Evolutionary conservation across 2,329 filamentous ascomycete species (phyloP).

Genomic region (Aspergillus novofumigatus): DNA sequence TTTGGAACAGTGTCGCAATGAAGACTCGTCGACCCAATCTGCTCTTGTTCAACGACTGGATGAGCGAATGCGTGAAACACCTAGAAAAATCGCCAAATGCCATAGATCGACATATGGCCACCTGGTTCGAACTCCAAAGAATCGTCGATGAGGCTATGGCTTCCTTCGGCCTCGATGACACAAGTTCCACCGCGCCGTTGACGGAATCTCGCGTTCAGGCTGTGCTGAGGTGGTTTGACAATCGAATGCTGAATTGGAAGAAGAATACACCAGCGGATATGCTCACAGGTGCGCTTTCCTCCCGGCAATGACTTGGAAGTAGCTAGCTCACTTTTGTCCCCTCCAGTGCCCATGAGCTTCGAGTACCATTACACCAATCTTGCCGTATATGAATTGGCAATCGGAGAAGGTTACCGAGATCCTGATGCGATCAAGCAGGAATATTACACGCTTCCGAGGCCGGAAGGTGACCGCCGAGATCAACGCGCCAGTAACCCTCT

Average conservation of each 20-base stretch:
- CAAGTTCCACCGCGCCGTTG: conserved; percentile 26
- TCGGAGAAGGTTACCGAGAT: conserved; percentile 30
- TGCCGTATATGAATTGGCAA: conserved; percentile 10
- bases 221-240: conserved; percentile 34
- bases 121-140: conserved; percentile 33
- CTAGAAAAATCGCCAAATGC: conserved; percentile 27
- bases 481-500: conserved; percentile 13
- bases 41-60: conserved; percentile 35
- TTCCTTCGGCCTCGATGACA: conserved; percentile 35
- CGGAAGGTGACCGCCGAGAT: conserved; percentile 10
- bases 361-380: conserved; percentile 14
- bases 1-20: conserved; percentile 28
- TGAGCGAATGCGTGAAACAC: conserved; percentile 29
- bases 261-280: conserved; percentile 24
- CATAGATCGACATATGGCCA: conserved; percentile 28
- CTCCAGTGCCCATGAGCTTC: conserved; percentile 12
- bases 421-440: conserved; percentile 30
- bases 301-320: neutral
- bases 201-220: conserved; percentile 33
- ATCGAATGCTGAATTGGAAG: conserved; percentile 32
- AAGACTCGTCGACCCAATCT: conserved; percentile 34
- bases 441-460: conserved; percentile 30
- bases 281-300: conserved; percentile 23
- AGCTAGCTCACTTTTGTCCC: neutral
- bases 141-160: conserved; percentile 33